Percentiles rank a stretch among this genome's conserved stretches.
Evolutionary conservation across 352 stramenopile species (phyloP).

Genomic region (Plasmopara muralis): DNA sequence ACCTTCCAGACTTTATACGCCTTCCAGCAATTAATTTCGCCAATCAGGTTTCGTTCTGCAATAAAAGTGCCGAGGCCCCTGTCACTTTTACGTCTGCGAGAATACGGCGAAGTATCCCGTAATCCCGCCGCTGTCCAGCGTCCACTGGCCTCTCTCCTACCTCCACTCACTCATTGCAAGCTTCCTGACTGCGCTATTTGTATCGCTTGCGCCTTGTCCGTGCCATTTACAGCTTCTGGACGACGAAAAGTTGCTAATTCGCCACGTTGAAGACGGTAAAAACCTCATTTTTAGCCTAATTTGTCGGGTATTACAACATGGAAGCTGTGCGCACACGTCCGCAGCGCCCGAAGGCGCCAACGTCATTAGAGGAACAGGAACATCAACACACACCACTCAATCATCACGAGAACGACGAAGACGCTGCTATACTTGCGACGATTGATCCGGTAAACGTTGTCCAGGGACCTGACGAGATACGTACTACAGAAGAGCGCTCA

Average conservation of each 20-base stretch:
- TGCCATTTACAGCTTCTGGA: constrained; percentile 9
- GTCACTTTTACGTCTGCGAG: constrained; percentile 9
- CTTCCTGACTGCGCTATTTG: constrained; percentile 2
- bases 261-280: constrained; percentile 19
- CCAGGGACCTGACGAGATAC: constrained; percentile 29
- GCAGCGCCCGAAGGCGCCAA: constrained; percentile 2
- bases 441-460: constrained; percentile 9
- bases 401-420: constrained; percentile 12
- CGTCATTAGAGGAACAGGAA: constrained; percentile 5
- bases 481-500: constrained; percentile 52
- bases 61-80: constrained; percentile 12
- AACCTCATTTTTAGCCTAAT: constrained; percentile 10
- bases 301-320: constrained; percentile 15
- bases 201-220: constrained; percentile 3
- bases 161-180: background rate
- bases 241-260: constrained; percentile 4
- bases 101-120: constrained; percentile 14
- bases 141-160: background rate
- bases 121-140: background rate
- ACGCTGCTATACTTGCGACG: constrained; percentile 3
- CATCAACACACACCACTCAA: background rate
- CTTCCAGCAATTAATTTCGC: background rate
- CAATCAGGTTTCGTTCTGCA: constrained; percentile 14
- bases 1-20: too few relatives aligned
- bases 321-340: constrained; percentile 20